A percentile compares a stretch with the other conserved stretches of the same genome.
Evolutionary conservation across 208 protist species (phyloP).

Genomic region (Vickermania spadyakhi): DNA sequence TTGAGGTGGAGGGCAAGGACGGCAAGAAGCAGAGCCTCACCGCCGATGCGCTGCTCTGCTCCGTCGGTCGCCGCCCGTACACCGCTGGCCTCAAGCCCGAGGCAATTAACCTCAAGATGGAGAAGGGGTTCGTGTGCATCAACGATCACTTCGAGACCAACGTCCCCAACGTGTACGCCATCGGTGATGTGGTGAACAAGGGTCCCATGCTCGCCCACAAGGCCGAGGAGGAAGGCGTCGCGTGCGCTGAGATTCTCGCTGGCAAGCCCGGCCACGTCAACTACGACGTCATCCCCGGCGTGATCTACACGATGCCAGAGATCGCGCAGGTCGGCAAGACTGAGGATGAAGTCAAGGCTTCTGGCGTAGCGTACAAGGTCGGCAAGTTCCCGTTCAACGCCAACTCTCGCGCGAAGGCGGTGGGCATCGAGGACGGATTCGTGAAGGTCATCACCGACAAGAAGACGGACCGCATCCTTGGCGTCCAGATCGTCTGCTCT

Average conservation of each 20-base stretch:
- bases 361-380: slow-evolving; percentile 91
- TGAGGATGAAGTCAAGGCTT: slow-evolving; percentile 95
- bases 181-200: slow-evolving; percentile 97
- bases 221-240: slow-evolving; percentile 98
- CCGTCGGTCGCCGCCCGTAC: slow-evolving; percentile 95
- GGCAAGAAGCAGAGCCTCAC: slow-evolving; percentile 79
- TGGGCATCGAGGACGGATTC: slow-evolving; percentile 93
- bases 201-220: slow-evolving; percentile 99
- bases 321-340: slow-evolving; percentile 97
- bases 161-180: slow-evolving; percentile 95
- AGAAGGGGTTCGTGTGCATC: slow-evolving; percentile 91
- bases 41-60: slow-evolving; percentile 93
- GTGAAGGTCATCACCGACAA: slow-evolving; percentile 96
- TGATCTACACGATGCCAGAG: slow-evolving; percentile 99
- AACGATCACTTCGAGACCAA: slow-evolving; percentile 95
- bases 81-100: slow-evolving; percentile 92
- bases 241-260: slow-evolving; percentile 90
- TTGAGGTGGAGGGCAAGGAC: slow-evolving; percentile 90
- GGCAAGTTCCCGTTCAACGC: slow-evolving; percentile 98
- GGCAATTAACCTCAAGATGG: slow-evolving; percentile 86
- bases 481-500: slow-evolving; percentile 97
- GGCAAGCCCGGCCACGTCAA: slow-evolving; percentile 94
- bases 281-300: slow-evolving; percentile 96
- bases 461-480: slow-evolving; percentile 96
- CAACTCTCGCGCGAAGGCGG: slow-evolving; percentile 97